Conservation (phyloP, 2,329 filamentous ascomycete genomes). For the Metarhizium anisopliae region DNA sequence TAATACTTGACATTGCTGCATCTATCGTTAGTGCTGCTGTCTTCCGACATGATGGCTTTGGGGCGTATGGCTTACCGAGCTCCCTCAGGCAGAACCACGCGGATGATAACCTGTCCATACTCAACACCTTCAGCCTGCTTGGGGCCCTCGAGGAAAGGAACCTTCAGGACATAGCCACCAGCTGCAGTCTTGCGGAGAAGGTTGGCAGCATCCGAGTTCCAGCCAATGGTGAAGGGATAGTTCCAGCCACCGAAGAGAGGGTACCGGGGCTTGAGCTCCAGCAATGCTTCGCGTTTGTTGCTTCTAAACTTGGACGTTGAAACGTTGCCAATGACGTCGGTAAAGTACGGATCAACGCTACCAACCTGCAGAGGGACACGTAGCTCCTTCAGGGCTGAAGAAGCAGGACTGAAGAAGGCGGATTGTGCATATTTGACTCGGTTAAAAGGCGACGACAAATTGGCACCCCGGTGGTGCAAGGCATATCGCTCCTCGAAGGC, state of each 20-base stretch:
- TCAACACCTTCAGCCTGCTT: conserved; percentile 77
- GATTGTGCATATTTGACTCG: conserved; percentile 67
- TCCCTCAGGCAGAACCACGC: conserved; percentile 84
- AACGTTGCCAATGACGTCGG: conserved; percentile 92
- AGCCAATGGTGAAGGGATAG: conserved; percentile 93
- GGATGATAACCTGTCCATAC: conserved; percentile 72
- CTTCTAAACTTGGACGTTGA: conserved; percentile 84
- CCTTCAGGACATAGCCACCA: conserved; percentile 74
- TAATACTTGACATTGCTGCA: conserved; percentile 68
- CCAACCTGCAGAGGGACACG: conserved; percentile 71
- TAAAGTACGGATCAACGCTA: conserved; percentile 84
- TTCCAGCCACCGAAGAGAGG: conserved; percentile 98
- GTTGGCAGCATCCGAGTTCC: conserved; percentile 76
- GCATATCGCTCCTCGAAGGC: conserved; percentile 92
- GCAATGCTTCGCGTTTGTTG: conserved; percentile 65
- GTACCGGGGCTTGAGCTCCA: conserved; percentile 89
- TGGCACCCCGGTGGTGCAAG: conserved; percentile 77
- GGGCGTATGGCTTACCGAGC: conserved; percentile 54
- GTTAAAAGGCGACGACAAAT: conserved; percentile 63
- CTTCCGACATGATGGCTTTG: not conserved
- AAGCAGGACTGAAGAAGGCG: conserved; percentile 68
- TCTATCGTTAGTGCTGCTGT: conserved; percentile 24
- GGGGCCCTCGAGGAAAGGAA: conserved; percentile 89
- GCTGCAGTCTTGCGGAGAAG: conserved; percentile 61
- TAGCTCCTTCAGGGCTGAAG: conserved; percentile 72